phyloP scores from a whole-genome alignment of 2,329 filamentous ascomycete species.

The Aspergillus hortae region DNA sequence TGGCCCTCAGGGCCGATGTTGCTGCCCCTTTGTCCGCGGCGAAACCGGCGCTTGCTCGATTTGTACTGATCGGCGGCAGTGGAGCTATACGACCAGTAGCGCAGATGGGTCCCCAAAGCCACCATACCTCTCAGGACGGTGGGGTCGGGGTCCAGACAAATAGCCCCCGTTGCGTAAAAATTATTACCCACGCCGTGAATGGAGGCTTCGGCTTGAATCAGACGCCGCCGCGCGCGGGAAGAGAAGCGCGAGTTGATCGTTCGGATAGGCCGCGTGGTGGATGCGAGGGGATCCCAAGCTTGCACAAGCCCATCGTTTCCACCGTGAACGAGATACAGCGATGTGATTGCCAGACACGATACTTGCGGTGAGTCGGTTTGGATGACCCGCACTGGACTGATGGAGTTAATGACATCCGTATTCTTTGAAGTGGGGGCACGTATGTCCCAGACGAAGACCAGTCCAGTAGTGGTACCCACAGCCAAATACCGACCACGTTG shows the following conservation, averaged over 20 bases:
- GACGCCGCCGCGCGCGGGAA: slow-evolving; percentile 74
- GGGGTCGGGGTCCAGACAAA: slow-evolving; percentile 82
- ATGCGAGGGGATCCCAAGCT: slow-evolving; percentile 93
- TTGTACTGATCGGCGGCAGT: slow-evolving; percentile 67
- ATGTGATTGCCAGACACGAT: slow-evolving; percentile 75
- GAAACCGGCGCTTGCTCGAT: slow-evolving; percentile 72
- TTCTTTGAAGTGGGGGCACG: slow-evolving; percentile 61
- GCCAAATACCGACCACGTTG: slow-evolving; percentile 77
- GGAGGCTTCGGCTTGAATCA: slow-evolving; percentile 63
- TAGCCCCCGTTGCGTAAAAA: slow-evolving; percentile 76
- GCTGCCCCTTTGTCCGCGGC: slow-evolving; percentile 64
- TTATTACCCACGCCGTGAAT: slow-evolving; percentile 67
- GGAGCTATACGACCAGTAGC: slow-evolving; percentile 95
- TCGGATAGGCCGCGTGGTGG: slow-evolving; percentile 70
- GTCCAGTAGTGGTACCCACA: slow-evolving; percentile 73
- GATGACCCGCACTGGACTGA: slow-evolving; percentile 74
- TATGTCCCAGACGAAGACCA: slow-evolving; percentile 80
- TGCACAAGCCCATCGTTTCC: slow-evolving; percentile 94
- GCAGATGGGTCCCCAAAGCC: slow-evolving; percentile 78
- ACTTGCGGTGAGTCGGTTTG: slow-evolving; percentile 88
- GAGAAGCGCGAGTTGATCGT: slow-evolving; percentile 85
- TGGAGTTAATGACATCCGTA: slow-evolving; percentile 52
- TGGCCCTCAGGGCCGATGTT: slow-evolving; percentile 54
- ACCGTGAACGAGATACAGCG: slow-evolving; percentile 85
- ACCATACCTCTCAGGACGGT: slow-evolving; percentile 82